Conservation (phyloP, 164 flowering plant species). For the Piper betle region DNA sequence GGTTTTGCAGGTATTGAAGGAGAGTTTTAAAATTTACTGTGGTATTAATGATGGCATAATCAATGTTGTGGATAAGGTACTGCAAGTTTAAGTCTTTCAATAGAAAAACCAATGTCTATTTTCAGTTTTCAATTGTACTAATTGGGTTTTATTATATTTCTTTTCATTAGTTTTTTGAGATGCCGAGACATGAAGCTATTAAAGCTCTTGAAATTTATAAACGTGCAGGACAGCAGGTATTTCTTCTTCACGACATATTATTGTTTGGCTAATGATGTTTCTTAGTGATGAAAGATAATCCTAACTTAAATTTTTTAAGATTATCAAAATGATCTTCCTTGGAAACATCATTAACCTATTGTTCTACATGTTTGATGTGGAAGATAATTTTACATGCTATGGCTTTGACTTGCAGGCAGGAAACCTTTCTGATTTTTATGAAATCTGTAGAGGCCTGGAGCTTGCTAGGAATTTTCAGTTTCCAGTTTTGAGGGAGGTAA, state of each 20-base stretch:
- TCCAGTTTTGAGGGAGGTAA: conserved; percentile 86
- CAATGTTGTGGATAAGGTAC: conserved; percentile 97
- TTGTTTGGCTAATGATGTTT: too few species aligned
- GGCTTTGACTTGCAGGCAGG: conserved; percentile 46
- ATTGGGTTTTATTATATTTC: not conserved
- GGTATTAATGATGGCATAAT: conserved; percentile 95
- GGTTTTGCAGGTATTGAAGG: conserved; percentile 78
- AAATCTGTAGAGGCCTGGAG: conserved; percentile 84
- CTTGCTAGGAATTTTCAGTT: conserved; percentile 99
- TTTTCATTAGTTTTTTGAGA: conserved; percentile 77
- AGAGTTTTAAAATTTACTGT: conserved; percentile 97
- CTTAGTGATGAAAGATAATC: too few species aligned
- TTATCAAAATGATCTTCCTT: too few species aligned
- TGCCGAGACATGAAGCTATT: conserved; percentile 98
- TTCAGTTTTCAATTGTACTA: not conserved
- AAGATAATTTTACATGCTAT: not conserved
- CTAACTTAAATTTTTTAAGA: too few species aligned
- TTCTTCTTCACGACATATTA: not conserved
- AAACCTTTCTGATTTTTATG: conserved; percentile 86
- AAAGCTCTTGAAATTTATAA: conserved; percentile 91
- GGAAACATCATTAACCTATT: too few species aligned
- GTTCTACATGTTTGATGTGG: not conserved
- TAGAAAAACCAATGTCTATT: not conserved
- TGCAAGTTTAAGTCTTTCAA: not conserved
- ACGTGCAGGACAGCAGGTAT: conserved; percentile 97